Evolutionary conservation across 2,329 filamentous ascomycete species (phyloP).

Genomic region (Fusarium verticillioides): DNA sequence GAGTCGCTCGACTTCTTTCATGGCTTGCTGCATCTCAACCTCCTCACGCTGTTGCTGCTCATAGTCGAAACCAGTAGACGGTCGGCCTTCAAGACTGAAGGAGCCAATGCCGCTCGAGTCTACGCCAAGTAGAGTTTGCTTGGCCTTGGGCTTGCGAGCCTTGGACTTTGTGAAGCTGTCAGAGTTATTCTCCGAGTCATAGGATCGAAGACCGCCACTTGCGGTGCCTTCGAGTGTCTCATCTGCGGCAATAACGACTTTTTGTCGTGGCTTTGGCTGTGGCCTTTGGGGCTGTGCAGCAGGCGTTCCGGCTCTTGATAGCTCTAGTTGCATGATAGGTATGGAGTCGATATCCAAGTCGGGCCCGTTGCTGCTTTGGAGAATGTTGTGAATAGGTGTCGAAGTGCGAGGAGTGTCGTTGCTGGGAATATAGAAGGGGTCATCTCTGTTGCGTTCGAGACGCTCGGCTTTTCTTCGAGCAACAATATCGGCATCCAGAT

Average conservation of each 20-base stretch:
- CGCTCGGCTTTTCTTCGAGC: slow-evolving; percentile 81
- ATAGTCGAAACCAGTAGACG: slow-evolving; percentile 60
- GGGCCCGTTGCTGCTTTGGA: slow-evolving; percentile 76
- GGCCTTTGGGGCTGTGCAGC: slow-evolving; percentile 49
- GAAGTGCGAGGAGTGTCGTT: slow-evolving; percentile 69
- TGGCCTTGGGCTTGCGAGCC: slow-evolving; percentile 65
- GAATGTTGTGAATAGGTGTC: slow-evolving; percentile 82
- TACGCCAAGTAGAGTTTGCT: slow-evolving; percentile 78
- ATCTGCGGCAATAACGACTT: slow-evolving; percentile 76
- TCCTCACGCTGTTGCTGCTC: slow-evolving; percentile 81
- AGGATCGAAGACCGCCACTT: slow-evolving; percentile 59
- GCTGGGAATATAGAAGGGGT: slow-evolving; percentile 89
- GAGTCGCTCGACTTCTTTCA: slow-evolving; percentile 87
- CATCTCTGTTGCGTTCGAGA: slow-evolving; percentile 84
- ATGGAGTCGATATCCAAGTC: slow-evolving; percentile 93
- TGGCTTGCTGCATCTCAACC: slow-evolving; percentile 86
- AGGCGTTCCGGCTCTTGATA: slow-evolving; percentile 64
- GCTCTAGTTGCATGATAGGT: slow-evolving; percentile 91
- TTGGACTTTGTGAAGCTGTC: slow-evolving; percentile 61
- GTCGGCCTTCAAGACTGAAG: slow-evolving; percentile 71
- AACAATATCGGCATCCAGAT: slow-evolving; percentile 77
- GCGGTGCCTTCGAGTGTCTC: slow-evolving; percentile 72
- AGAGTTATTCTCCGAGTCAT: slow-evolving; percentile 66
- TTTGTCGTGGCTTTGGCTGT: slow-evolving; percentile 61
- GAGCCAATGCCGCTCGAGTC: slow-evolving; percentile 85